Evolutionary conservation across 225 moss, liverwort and hornwort genomes (phyloP), one percentile per base, ranked within the genome.

Genomic region (Neckera pumila): DNA sequence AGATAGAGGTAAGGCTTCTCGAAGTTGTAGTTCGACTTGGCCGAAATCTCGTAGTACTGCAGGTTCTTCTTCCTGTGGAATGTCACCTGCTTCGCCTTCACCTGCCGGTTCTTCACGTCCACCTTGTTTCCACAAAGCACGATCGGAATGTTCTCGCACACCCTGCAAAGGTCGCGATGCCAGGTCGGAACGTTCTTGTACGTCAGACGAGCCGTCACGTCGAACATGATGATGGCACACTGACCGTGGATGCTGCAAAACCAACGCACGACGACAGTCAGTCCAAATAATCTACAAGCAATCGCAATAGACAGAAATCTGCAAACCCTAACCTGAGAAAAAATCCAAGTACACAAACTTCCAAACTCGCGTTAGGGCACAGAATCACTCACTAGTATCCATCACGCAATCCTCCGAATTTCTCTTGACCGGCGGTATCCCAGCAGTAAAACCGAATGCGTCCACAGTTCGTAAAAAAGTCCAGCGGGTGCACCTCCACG

Each of bases 141-240:
- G 82, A 94, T 94, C 42, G 94, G 94, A 73, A 95, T 94, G 79
- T 94, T 95, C 90, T 94, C 95, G 87, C 94, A 95, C 63, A 95
- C 94, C 65, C 94, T 90, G 95, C 97, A 97, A 5, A 97, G 91
- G 56, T 97, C 97, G 17, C 97, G 95, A 82, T 97, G 97, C 97
- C 96, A 97, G 7, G 97, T 97, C 36, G 97, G 96, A 7, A 97
- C 97, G 61, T 97, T 97, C 89, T 97, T 97, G 93, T 98, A 98
- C 18, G 97, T 98, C 79, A 98, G 28, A 62, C 97, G 92, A 2
- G 97, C 97, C 19, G 97, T 96, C 21, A 98, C 97, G 47, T 98
- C 97, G 30, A 98, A 98, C 97, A 98, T 98, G 75, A 98, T 98
- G 82, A 98, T 98, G 34, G 97, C 97, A n/a, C 97, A 98, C 83